Evolutionary conservation across 2,329 filamentous ascomycete species (phyloP), one percentile per base, ranked within the genome.

Genomic region (Apiospora phragmitis): DNA sequence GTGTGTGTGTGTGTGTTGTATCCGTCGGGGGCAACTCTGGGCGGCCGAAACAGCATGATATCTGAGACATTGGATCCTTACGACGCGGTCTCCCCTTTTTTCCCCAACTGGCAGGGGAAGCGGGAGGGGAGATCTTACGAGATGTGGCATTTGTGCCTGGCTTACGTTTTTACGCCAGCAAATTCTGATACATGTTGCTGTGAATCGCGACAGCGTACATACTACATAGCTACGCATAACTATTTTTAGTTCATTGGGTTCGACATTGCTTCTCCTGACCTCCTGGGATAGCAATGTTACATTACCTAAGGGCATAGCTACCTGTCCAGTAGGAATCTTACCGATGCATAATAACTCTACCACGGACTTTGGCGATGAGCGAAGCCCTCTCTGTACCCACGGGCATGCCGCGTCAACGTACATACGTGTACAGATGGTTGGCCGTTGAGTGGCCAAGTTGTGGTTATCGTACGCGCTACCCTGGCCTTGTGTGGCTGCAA

Each of bases 221-320:
- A 43, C 49, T n/a, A n/a, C n/a, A n/a, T n/a, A n/a, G n/a, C n/a
- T n/a, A 26, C 49, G 26, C 49, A 38, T 32, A 59, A 12, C 65
- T 68, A 65, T 41, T 68, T 67, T 71, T 62, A 62, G 55, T 35
- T n/a, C 9, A 32, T 12, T 24, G 4, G 11, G 12, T 62, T 32
- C 43, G 49, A 26, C 43, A 29, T 24, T 26, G 45, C 32, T 49
- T 41, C 45, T 55, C 35, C 42, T 12, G 35, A 51, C 47, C 5
- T 59, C 29, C 32, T n/a, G 14, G 16, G 66, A 41, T 7, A 69
- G 68, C 35, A 29, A 24, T 41, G 16, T 69, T 74, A 73, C 68
- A 71, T 73, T 71, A 72, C 73, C 73, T 71, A 73, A 70, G 42
- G 67, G 21, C 42, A 67, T 38, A 8, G 16, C 18, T 18, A n/a